phyloP scores from a whole-genome alignment of 768 basidiomycete genomes.

The Postia placenta region DNA sequence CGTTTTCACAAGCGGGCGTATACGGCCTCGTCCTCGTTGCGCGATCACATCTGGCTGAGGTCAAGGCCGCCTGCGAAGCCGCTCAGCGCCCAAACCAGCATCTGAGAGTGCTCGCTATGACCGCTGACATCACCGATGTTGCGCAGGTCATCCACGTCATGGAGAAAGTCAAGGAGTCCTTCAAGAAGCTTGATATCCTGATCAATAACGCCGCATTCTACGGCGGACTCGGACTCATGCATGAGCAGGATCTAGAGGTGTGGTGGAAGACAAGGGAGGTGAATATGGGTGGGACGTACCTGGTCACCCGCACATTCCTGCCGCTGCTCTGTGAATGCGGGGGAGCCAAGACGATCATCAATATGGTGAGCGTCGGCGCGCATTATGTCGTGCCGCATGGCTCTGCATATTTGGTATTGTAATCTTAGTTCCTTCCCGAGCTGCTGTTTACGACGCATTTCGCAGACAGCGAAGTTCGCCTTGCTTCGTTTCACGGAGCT shows the following conservation, averaged over 20 bases:
- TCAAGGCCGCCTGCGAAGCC: not conserved
- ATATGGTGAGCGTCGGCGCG: not conserved
- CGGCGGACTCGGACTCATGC: not conserved
- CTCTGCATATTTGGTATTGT: not conserved
- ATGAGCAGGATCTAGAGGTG: slow-evolving; percentile 2
- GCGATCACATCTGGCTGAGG: slow-evolving; percentile 13
- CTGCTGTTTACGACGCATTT: no score
- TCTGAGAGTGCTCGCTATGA: slow-evolving; percentile 14
- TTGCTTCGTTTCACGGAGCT: not conserved
- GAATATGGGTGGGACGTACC: slow-evolving; percentile 9
- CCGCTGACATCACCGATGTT: slow-evolving; percentile 20
- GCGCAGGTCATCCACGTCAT: slow-evolving; percentile 20
- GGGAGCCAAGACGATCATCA: slow-evolving; percentile 9
- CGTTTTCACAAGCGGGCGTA: slow-evolving; percentile 24
- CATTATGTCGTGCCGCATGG: not conserved
- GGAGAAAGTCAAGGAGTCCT: slow-evolving; percentile 14
- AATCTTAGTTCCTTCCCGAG: no score
- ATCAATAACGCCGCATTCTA: slow-evolving; percentile 22
- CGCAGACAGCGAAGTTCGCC: not conserved
- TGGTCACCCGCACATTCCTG: slow-evolving; percentile 5
- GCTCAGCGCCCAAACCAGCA: slow-evolving; percentile 10
- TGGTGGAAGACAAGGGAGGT: slow-evolving; percentile 7
- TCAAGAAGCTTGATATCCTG: slow-evolving; percentile 24
- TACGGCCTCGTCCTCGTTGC: slow-evolving; percentile 19
- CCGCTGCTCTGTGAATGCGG: slow-evolving; percentile 5